These are phyloP conservation scores for Saitozyma sp. DNA, from an alignment of 768 basidiomycete species.

Conservation along the genomic window DNA sequence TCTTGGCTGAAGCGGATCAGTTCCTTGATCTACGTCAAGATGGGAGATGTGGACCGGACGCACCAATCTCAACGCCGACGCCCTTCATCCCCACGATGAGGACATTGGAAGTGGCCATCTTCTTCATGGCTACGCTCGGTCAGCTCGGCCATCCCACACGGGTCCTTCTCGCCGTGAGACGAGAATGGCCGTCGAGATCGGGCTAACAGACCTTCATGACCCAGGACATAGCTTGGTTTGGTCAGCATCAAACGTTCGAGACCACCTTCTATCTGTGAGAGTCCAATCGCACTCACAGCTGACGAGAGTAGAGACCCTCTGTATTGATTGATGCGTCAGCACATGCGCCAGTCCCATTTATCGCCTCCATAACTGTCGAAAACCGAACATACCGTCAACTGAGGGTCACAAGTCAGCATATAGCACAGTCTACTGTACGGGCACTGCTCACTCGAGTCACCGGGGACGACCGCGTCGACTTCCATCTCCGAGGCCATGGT, in stretches of 20 bases:
- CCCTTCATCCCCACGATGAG: conserved; percentile 89
- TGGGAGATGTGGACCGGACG: conserved; percentile 15
- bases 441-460: conserved; percentile 45
- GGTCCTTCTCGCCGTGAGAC: background rate
- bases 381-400: conserved; percentile 46
- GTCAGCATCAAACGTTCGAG: conserved; percentile 13
- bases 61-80: conserved; percentile 93
- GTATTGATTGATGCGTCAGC: conserved; percentile 10
- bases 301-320: conserved; percentile 52
- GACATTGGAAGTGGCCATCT: conserved; percentile 94
- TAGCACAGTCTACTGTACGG: background rate
- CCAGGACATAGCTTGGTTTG: conserved; percentile 72
- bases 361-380: background rate
- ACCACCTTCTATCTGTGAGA: background rate
- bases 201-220: conserved; percentile 77
- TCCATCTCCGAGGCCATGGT: conserved; percentile 49
- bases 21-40: background rate
- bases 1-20: conserved; percentile 69
- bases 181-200: too few species aligned
- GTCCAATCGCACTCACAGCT: conserved; percentile 34
- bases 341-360: background rate
- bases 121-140: conserved; percentile 82
- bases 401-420: conserved; percentile 5
- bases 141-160: conserved; percentile 3
- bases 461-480: conserved; percentile 44